These are phyloP conservation scores for Calonectria montana DNA, from an alignment of 2,329 filamentous ascomycete species.

Conservation along the genomic window DNA sequence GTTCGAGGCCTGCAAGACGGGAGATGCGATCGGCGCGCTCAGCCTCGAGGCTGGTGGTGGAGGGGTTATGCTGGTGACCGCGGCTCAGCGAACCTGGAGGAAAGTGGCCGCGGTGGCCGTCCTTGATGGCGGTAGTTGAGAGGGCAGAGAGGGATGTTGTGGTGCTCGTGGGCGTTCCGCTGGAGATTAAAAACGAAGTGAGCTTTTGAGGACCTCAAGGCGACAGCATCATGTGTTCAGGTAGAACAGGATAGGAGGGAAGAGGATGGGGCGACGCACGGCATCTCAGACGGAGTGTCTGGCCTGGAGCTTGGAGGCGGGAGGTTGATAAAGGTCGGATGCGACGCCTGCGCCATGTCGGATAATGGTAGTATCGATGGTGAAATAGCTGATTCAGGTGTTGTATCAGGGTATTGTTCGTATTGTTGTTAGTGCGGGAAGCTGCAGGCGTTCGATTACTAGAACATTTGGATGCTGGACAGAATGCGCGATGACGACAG, in stretches of 20 bases:
- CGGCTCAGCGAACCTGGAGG: constrained; percentile 67
- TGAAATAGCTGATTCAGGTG: not conserved
- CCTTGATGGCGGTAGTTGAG: constrained; percentile 95
- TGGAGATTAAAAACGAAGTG: constrained; percentile 50
- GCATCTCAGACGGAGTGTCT: constrained; percentile 88
- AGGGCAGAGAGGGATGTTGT: constrained; percentile 92
- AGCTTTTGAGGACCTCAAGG: constrained; percentile 14
- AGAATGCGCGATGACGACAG: constrained; percentile 16
- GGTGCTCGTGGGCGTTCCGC: constrained; percentile 91
- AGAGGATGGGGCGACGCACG: constrained; percentile 68
- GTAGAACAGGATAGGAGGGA: not conserved
- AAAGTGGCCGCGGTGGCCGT: constrained; percentile 88
- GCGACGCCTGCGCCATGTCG: constrained; percentile 54
- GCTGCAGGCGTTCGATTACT: not conserved
- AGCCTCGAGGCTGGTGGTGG: constrained; percentile 82
- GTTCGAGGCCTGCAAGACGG: constrained; percentile 90
- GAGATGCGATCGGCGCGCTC: constrained; percentile 96
- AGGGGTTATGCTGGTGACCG: constrained; percentile 67
- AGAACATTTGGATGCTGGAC: not conserved
- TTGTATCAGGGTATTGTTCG: not conserved
- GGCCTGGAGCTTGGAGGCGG: constrained; percentile 85
- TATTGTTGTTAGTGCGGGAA: not conserved
- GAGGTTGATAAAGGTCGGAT: constrained; percentile 83
- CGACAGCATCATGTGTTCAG: constrained; percentile 2
- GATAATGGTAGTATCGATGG: constrained; percentile 10